Evolutionary conservation across 129 eudicot species (phyloP), one percentile per base, ranked within the genome.

Genomic region (Smallanthus sonchifolius): DNA sequence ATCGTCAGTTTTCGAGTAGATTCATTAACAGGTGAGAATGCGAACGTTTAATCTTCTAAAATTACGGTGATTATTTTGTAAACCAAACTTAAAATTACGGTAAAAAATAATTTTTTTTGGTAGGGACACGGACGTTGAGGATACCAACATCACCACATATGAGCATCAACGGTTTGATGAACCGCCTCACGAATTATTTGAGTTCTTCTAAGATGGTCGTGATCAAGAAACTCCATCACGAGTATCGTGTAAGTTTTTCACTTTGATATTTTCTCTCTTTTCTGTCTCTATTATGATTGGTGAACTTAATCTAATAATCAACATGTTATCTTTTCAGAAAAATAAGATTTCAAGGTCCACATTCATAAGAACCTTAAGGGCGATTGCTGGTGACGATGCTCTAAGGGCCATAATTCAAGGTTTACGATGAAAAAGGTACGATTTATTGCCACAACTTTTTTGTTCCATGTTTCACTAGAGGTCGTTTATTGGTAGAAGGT

Each of bases 381-480:
- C 40, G 0, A 57, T 67, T 2, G 81, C 70, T 0, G 81, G 81
- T 59, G 81, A 77, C 45, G 81, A 77, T 69, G 62, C 69, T 69
- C 51, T 77, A 43, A 59, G 70, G 70, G 62, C 32, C 42, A 45
- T 77, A 4, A 66, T 77, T 56, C 60, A 69, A 77, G 42, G 70
- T 38, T 4, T 34, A 16, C 43, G 6, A 34, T 68, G 52, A 13
- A 36, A 66, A 65, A 49, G 51, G 79, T 72, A 72, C 13, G 5
- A 28, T 24, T 20, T 19, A 7, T 1, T 1, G 2, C 15, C 2
- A 17, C 30, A 52, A 0, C 13, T 6, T 52, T 16, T 16, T 52
- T n/a, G 16, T 49, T 49, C 3, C 30, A 24, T 49, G 16, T n/a
- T 49, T 49, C 56, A 49, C 19, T n/a, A 49, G 56, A 49, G 20